Percentiles rank a stretch among this genome's conserved stretches.
phyloP scores from a whole-genome alignment of 768 basidiomycete species.

The Tulasnella sp. region DNA sequence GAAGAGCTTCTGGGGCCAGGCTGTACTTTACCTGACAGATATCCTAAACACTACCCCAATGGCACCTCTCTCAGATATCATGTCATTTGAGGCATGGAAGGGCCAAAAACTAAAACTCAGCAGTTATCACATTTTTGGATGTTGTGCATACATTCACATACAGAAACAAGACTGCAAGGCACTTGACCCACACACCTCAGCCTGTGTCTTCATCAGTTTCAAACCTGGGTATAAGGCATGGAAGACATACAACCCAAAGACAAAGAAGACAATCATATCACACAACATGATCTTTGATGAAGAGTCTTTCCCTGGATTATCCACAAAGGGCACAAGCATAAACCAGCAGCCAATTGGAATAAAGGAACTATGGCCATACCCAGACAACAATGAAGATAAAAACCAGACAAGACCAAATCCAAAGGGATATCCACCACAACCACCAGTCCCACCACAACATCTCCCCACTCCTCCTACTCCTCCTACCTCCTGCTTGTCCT shows the following conservation, averaged over 20 bases:
- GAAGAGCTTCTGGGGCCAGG: background rate
- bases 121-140: conserved; percentile 33
- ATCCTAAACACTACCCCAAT: background rate
- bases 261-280: background rate
- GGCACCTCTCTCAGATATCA: conserved; percentile 4
- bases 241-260: conserved; percentile 25
- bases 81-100: conserved; percentile 15
- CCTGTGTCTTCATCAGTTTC: conserved; percentile 35
- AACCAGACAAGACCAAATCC: too few species aligned
- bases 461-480: background rate
- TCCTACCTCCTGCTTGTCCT: background rate
- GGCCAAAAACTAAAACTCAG: conserved; percentile 20
- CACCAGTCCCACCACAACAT: background rate
- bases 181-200: conserved; percentile 20
- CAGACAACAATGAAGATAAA: background rate
- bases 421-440: too few species aligned
- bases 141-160: conserved; percentile 32
- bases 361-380: too few species aligned
- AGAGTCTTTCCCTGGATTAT: background rate
- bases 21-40: background rate
- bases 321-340: background rate
- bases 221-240: conserved; percentile 29
- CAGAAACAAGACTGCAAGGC: conserved; percentile 24
- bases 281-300: background rate
- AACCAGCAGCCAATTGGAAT: too few species aligned